A percentile compares a stretch with the other conserved stretches of the same genome.
Conservation (phyloP, 2,329 filamentous ascomycete genomes). For the Gyromitra esculenta region DNA sequence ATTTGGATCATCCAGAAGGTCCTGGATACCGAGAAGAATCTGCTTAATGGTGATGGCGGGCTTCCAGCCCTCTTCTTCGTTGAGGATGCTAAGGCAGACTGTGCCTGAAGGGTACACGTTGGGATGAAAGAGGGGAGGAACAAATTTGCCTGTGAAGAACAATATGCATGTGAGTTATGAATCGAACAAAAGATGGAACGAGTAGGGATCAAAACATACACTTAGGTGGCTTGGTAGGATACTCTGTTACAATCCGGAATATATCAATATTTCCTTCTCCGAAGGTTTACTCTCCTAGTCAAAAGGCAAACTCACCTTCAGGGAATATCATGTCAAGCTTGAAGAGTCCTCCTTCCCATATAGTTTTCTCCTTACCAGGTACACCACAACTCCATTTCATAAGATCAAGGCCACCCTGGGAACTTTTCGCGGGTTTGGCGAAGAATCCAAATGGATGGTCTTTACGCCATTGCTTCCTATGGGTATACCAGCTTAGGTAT, state of each 20-base stretch:
- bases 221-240: constrained; percentile 98
- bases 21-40: constrained; percentile 94
- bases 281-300: background rate
- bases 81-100: constrained; percentile 94
- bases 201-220: constrained; percentile 70
- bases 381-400: constrained; percentile 98
- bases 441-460: constrained; percentile 99
- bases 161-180: constrained; percentile 15
- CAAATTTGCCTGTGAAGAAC: constrained; percentile 80
- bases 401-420: constrained; percentile 84
- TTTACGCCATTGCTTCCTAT: constrained; percentile 92
- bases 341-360: constrained; percentile 98
- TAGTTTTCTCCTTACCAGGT: constrained; percentile 93
- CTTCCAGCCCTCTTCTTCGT: constrained; percentile 98
- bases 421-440: constrained; percentile 83
- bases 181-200: background rate
- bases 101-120: constrained; percentile 99
- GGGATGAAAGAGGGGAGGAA: constrained; percentile 93
- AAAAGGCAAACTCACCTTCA: constrained; percentile 73
- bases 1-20: constrained; percentile 94
- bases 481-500: background rate
- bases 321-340: constrained; percentile 93
- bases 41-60: constrained; percentile 98
- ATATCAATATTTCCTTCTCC: constrained; percentile 52
- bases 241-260: constrained; percentile 70